phyloP scores from a whole-genome alignment of 441 rosid species.

The Pelargonium citronellum region DNA sequence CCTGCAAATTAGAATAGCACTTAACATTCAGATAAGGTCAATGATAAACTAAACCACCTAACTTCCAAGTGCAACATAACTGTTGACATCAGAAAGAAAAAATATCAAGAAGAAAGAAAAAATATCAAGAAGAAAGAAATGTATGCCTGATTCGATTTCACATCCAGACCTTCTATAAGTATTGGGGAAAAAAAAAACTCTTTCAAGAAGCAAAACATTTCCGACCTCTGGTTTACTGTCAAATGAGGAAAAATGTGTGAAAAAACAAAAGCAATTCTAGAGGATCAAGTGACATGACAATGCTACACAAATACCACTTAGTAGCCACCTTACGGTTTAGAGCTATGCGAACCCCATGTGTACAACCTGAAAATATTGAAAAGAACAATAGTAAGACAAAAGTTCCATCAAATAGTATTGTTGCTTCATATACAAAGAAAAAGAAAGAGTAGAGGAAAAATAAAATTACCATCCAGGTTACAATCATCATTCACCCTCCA shows the following conservation, averaged over 20 bases:
- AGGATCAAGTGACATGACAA: neutral
- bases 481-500: neutral
- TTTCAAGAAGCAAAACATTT: neutral
- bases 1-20: neutral
- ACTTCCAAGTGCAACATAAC: too few species aligned
- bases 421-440: neutral
- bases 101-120: too few species aligned
- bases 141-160: neutral
- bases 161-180: neutral
- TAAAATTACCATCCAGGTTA: neutral
- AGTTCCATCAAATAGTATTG: too few species aligned
- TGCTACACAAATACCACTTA: neutral
- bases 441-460: neutral
- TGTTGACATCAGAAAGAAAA: too few species aligned
- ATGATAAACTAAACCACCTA: too few species aligned
- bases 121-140: neutral
- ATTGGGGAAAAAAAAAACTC: neutral
- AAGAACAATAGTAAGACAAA: neutral
- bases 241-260: neutral
- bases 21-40: neutral
- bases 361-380: neutral
- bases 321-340: neutral
- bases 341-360: neutral
- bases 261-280: neutral
- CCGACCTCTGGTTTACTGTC: neutral